Evolutionary conservation across 352 stramenopile species (phyloP), one percentile per base, ranked within the genome.

Genomic region (Pythium chondricola): DNA sequence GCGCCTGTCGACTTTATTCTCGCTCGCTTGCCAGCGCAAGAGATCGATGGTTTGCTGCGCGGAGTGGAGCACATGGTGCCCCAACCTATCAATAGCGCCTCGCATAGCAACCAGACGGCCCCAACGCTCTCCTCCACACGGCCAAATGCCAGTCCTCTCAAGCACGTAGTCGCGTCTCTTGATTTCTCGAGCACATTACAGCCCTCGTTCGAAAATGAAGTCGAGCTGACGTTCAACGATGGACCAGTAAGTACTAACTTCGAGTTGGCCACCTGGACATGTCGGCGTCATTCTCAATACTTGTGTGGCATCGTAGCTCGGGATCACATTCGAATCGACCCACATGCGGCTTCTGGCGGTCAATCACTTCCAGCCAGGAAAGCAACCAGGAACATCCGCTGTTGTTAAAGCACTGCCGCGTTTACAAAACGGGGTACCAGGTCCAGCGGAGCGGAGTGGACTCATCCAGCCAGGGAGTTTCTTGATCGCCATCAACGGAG

Each of bases 261-360:
- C 29, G 29, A 33, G 8, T 33, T 33, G 13, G 29, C n/a, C n/a
- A n/a, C n/a, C n/a, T n/a, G n/a, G n/a, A n/a, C n/a, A n/a, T n/a
- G n/a, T n/a, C n/a, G n/a, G n/a, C n/a, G n/a, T n/a, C n/a, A n/a
- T n/a, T n/a, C n/a, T n/a, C n/a, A n/a, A n/a, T n/a, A n/a, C n/a
- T n/a, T n/a, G n/a, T 33, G 29, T 33, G 29, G 7, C 11, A 38
- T 46, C 35, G 25, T 42, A 90, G 79, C 66, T 90, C 39, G 79
- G 79, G 4, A 88, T 90, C 36, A 88, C 76, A 6, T 84, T 90
- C 43, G 79, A 90, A 48, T 76, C 79, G 6, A 88, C 79, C 1
- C 75, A 86, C 36, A 42, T 88, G 36, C 74, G 74, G 6, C 61
- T 90, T 45, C 48, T 90, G 2, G 69, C 74, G 3, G 68, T 73